Percentiles rank a stretch among this genome's conserved stretches.
phyloP scores from a whole-genome alignment of 495 filamentous ascomycete genomes.

The Penicillium dipodomyicola region DNA sequence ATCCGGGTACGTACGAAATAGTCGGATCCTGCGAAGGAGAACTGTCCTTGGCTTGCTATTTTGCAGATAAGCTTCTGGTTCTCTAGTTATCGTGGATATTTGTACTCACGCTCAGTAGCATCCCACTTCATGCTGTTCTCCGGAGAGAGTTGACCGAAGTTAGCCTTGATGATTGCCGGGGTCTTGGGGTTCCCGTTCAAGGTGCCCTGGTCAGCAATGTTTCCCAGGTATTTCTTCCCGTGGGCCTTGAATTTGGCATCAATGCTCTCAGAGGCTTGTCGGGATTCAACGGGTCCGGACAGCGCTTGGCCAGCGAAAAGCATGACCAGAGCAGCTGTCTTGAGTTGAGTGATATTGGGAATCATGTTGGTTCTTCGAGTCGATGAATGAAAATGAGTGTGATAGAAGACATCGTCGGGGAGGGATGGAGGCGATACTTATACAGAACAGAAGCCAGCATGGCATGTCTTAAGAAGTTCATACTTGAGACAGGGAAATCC shows the following conservation, averaged over 20 bases:
- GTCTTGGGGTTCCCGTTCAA: conserved; percentile 24
- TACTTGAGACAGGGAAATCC: neutral
- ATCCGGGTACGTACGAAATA: conserved; percentile 29
- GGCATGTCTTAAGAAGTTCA: neutral
- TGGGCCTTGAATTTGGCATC: conserved; percentile 24
- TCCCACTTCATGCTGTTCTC: conserved; percentile 62
- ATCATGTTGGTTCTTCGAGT: neutral
- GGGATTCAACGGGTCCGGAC: conserved; percentile 8
- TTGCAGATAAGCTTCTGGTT: conserved; percentile 14
- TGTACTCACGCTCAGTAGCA: conserved; percentile 33
- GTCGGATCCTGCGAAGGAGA: conserved; percentile 44
- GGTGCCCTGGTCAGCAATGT: conserved; percentile 26
- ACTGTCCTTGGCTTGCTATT: conserved; percentile 36
- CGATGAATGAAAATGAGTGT: neutral
- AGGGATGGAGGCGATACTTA: neutral
- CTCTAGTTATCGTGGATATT: neutral
- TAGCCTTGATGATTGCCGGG: conserved; percentile 40
- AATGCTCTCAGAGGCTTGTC: conserved; percentile 25
- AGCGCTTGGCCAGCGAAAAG: conserved; percentile 17
- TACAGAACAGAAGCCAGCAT: neutral
- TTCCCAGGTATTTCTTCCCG: conserved; percentile 32
- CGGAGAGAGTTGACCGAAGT: conserved; percentile 52
- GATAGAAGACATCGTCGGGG: neutral
- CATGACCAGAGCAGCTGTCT: conserved; percentile 13
- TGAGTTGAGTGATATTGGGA: conserved; percentile 14